Base-by-base conservation (phyloP, 2,329 filamentous ascomycete species). In the Coniella vitis region DNA sequence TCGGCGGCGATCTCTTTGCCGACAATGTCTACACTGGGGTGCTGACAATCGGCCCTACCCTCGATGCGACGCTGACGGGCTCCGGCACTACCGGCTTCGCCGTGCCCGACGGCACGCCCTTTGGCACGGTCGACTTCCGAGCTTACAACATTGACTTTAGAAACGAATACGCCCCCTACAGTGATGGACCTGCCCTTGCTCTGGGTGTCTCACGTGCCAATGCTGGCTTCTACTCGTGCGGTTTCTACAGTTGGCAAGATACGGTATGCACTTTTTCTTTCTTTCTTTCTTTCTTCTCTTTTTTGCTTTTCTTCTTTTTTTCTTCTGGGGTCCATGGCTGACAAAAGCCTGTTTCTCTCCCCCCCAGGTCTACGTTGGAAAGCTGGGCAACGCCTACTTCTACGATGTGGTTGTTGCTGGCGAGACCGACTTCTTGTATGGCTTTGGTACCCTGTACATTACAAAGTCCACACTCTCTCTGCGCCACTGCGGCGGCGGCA, bases 401-500 rank as follows among this genome's bases (percentile, higher is more conserved):
- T 73, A 80, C 60, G 69, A 75, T 32, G 73, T 67, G 46, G 72
- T 79, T 32, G 71, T 86, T 4, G 82, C 78, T 0, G 83, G 83
- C 0, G 71, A 85, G 58, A 84, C 80, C 0, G 83, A 86, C 56
- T 86, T 86, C 64, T 66, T 86, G 17, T 86, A 84, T 58, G 81
- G 81, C 8, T 84, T 84, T 58, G 82, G 81, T 21, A 85, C 81
- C 0, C 70, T 76, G 3, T 86, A 76, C 71, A 69, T 84, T 36
- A 70, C 79, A 48, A 66, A 70, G 3, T 78, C 74, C 1, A 65
- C 68, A 0, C 63, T 86, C 2, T 66, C 69, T 0, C 69, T 86
- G 12, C 75, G 83, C 9, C 69, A 65, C 56, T 86, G 82, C 55
- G 79, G 80, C 4, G 83, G 83, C 14, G 83, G 82, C 10, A 78